These are phyloP conservation scores for Fusarium chuoi DNA, from an alignment of 2,329 filamentous ascomycete genomes.

Conservation along the genomic window DNA sequence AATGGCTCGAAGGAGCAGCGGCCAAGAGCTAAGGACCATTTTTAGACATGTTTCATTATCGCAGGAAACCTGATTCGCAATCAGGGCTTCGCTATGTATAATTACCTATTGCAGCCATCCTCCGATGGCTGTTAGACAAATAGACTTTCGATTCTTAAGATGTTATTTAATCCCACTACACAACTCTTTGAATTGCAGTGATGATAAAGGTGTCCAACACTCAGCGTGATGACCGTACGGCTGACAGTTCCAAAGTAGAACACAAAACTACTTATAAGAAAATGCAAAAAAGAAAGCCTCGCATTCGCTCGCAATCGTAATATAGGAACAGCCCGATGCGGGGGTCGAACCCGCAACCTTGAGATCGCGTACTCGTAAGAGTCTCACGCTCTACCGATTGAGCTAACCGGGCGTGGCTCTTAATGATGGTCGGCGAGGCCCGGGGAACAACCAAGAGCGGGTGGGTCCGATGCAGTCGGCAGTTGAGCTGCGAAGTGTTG, in stretches of 20 bases:
- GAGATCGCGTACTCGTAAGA: constrained; percentile 63
- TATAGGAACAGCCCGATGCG: constrained; percentile 55
- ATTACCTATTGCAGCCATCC: neutral
- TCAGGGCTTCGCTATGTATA: neutral
- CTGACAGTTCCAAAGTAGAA: neutral
- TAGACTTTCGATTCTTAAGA: neutral
- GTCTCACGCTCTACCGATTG: constrained; percentile 72
- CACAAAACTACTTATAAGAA: accelerated
- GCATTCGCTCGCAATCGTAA: neutral
- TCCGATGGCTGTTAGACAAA: neutral
- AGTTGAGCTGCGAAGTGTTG: neutral
- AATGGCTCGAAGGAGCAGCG: neutral
- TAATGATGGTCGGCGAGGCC: neutral
- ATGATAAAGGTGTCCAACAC: no score
- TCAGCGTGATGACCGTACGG: accelerated
- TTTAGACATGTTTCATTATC: neutral
- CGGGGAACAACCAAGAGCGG: neutral
- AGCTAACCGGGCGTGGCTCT: constrained; percentile 50
- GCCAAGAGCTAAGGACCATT: neutral
- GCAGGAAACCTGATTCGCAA: neutral
- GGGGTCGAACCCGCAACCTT: constrained; percentile 67
- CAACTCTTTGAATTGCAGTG: no score
- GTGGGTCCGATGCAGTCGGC: accelerated
- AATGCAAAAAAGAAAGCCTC: neutral
- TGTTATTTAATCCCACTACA: accelerated